A percentile compares a stretch with the other conserved stretches of the same genome.
phyloP scores from a whole-genome alignment of 1,284 basidiomycete species.

The Schizophyllum amplum region DNA sequence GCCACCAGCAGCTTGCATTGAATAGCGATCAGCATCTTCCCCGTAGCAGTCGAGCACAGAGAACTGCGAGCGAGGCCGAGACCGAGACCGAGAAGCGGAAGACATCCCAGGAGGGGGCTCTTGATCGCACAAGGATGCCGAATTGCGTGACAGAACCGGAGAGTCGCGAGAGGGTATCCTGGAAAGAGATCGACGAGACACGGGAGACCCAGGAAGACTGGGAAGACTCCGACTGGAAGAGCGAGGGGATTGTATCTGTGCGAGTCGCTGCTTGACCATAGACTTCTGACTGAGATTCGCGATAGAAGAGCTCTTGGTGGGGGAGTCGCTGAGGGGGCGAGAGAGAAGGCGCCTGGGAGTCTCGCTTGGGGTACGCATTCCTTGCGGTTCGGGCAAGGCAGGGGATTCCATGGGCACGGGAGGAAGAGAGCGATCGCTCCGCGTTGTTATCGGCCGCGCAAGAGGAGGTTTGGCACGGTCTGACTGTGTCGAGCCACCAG shows the following conservation, averaged over 20 bases:
- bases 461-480: background rate
- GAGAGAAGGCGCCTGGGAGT: slow-evolving; percentile 12
- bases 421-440: background rate
- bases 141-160: background rate
- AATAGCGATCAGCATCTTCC: background rate
- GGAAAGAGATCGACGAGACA: too few species aligned
- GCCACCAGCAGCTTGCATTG: too few species aligned
- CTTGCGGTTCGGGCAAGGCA: background rate
- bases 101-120: background rate
- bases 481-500: too few species aligned
- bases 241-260: slow-evolving; percentile 31
- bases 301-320: slow-evolving; percentile 41
- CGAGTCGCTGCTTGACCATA: slow-evolving; percentile 43
- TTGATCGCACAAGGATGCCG: background rate
- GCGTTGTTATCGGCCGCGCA: background rate
- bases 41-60: slow-evolving; percentile 20
- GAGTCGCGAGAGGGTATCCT: background rate
- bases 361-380: too few species aligned
- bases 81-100: background rate
- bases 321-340: slow-evolving; percentile 11
- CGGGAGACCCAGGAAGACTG: too few species aligned
- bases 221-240: too few species aligned
- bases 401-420: background rate
- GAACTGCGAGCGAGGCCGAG: slow-evolving; percentile 1
- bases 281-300: slow-evolving; percentile 40